Percentiles rank a stretch among this genome's conserved stretches.
Evolutionary conservation across 306 rosid genomes (phyloP).

Genomic region (Cotoneaster glaucophyllus): DNA sequence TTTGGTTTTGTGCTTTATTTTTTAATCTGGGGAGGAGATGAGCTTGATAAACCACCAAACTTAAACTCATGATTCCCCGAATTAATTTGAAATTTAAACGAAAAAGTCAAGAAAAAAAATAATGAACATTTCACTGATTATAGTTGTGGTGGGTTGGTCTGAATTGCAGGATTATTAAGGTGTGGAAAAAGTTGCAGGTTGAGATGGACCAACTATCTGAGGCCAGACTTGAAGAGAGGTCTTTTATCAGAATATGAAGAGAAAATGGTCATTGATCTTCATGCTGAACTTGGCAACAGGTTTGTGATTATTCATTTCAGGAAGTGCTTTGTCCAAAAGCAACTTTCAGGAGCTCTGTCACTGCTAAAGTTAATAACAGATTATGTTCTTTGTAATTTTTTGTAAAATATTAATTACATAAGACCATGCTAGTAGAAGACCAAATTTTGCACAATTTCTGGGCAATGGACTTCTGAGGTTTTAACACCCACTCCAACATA

Average conservation of each 20-base stretch:
- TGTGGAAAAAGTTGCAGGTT: conserved; percentile 97
- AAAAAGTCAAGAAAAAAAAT: no score
- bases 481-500: not conserved
- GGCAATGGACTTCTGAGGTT: not conserved
- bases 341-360: not conserved
- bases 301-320: not conserved
- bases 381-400: not conserved
- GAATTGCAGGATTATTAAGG: conserved; percentile 68
- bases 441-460: not conserved
- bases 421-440: not conserved
- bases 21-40: not conserved
- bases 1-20: not conserved
- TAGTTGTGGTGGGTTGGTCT: not conserved
- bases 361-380: not conserved
- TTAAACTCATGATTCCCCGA: not conserved
- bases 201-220: conserved; percentile 84
- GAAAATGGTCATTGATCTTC: conserved; percentile 87
- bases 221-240: conserved; percentile 95
- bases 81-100: not conserved
- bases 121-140: not conserved
- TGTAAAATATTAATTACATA: not conserved
- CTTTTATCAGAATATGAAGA: conserved; percentile 79
- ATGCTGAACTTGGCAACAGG: conserved; percentile 96
- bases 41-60: not conserved
- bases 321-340: not conserved